Conservation (phyloP, 2,329 filamentous ascomycete genomes). For the Leptodontidium sp. region DNA sequence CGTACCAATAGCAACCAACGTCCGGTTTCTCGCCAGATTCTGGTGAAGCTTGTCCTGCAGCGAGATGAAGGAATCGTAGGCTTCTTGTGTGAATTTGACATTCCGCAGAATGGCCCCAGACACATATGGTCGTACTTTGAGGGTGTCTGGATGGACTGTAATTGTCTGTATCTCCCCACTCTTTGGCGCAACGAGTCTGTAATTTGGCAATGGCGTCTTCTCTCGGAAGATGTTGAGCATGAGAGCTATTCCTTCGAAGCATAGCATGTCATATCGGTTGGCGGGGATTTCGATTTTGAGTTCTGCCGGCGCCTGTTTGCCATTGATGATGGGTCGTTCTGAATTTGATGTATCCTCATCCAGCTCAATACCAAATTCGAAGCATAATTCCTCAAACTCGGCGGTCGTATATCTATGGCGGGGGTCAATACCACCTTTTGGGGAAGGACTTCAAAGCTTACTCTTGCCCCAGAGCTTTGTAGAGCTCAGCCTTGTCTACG, state of each 20-base stretch:
- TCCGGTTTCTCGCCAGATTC: conserved; percentile 91
- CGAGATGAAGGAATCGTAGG: conserved; percentile 96
- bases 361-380: conserved; percentile 95
- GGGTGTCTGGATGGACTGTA: conserved; percentile 78
- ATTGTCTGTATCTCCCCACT: conserved; percentile 81
- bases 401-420: conserved; percentile 80
- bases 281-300: conserved; percentile 98
- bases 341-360: conserved; percentile 75
- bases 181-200: conserved; percentile 75
- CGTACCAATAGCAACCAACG: conserved; percentile 95
- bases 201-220: conserved; percentile 79
- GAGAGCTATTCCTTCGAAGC: conserved; percentile 94
- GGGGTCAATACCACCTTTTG: conserved; percentile 41
- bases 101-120: conserved; percentile 89
- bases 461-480: conserved; percentile 89
- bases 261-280: conserved; percentile 94
- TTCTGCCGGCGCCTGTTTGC: conserved; percentile 86
- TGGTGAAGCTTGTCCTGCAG: conserved; percentile 98
- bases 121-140: conserved; percentile 84
- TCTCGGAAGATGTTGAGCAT: conserved; percentile 96
- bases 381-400: conserved; percentile 96
- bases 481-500: conserved; percentile 96
- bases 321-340: conserved; percentile 76
- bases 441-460: conserved; percentile 58
- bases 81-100: conserved; percentile 88